Conservation (phyloP, 352 stramenopile genomes). For the Pythium pyrilobum region DNA sequence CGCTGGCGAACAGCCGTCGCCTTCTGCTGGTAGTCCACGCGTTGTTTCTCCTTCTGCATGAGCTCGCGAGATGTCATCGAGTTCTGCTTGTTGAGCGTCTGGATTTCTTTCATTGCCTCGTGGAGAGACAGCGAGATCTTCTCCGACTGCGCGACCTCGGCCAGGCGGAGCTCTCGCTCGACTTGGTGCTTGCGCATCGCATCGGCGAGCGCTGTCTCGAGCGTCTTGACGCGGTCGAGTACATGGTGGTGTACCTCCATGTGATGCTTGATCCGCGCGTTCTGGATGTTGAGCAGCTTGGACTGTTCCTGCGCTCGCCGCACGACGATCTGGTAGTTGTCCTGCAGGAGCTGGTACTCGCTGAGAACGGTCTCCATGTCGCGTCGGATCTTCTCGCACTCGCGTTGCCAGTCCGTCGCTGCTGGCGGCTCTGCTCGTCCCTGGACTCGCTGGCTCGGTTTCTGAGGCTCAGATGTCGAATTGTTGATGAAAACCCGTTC, state of each 20-base stretch:
- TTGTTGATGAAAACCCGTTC: no score
- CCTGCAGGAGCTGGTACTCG: slow-evolving; percentile 32
- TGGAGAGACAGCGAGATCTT: slow-evolving; percentile 45
- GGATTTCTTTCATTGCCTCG: slow-evolving; percentile 44
- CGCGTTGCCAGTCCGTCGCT: slow-evolving; percentile 5
- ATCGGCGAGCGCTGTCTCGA: slow-evolving; percentile 39
- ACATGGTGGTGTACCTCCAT: slow-evolving; percentile 56
- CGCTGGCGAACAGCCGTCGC: slow-evolving; percentile 41
- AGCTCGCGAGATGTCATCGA: slow-evolving; percentile 41
- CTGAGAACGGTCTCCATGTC: slow-evolving; percentile 26
- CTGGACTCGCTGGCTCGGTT: no score
- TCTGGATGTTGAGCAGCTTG: slow-evolving; percentile 63
- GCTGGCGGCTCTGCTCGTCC: no score
- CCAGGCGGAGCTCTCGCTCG: slow-evolving; percentile 44
- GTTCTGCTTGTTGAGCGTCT: slow-evolving; percentile 42
- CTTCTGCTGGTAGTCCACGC: slow-evolving; percentile 49
- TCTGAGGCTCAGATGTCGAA: no score
- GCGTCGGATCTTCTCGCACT: slow-evolving; percentile 20
- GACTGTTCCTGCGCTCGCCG: slow-evolving; percentile 60
- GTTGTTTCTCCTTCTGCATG: slow-evolving; percentile 46
- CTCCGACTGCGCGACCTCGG: slow-evolving; percentile 50
- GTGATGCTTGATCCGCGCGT: slow-evolving; percentile 39
- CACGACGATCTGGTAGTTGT: slow-evolving; percentile 49
- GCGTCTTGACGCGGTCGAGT: slow-evolving; percentile 34
- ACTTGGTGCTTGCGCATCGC: slow-evolving; percentile 36